Base-by-base conservation (phyloP, 768 basidiomycete species). In the Tylopilus vinaceipallidus region DNA sequence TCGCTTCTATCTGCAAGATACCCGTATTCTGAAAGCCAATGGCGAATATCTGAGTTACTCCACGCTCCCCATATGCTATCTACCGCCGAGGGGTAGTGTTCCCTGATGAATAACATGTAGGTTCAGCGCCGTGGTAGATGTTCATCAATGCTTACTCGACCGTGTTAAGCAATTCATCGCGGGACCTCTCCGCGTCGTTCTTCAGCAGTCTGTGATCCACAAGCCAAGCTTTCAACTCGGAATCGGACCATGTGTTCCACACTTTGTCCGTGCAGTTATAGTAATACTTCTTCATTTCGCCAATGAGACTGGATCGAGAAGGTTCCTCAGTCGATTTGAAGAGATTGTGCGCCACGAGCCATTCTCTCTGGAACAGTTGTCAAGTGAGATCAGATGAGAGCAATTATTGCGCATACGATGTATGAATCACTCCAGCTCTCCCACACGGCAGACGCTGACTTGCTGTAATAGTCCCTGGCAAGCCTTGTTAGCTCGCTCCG, bases 381-480 rank as follows among this genome's bases (percentile, higher is more conserved):
- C 4, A 55, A 34, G 58, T 10, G n/a, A 29, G 26, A 29, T 33
- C 30, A 6, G 4, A 19, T 10, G 12, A 38, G 29, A 16, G 5
- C 23, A 20, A 11, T 19, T 22, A 30, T 38, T 11, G 30, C 22
- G 65, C 83, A 42, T 53, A 88, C 88, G 43, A 94, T 81, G 64
- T 90, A 88, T 3, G 82, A 85, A 63, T 90, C 86, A 46, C 84
- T 85, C 95, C 95, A 98, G 3, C 83, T 80, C 19, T 89, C 74
- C 82, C 89, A 98, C 32, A 87, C 67, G 3, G 88, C 87, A 47
- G 77, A 71, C 19, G 82, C 62, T 6, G 80, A 74, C 42, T 75
- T 73, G 33, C 79, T 80, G 63, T 92, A 94, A 0, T 82, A 75
- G 27, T 81, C 74, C 32, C 77, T 75, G 79, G 93, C 87, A 62